Conservation (phyloP, 2,329 filamentous ascomycete species). For the Sclerotinia trifoliorum region DNA sequence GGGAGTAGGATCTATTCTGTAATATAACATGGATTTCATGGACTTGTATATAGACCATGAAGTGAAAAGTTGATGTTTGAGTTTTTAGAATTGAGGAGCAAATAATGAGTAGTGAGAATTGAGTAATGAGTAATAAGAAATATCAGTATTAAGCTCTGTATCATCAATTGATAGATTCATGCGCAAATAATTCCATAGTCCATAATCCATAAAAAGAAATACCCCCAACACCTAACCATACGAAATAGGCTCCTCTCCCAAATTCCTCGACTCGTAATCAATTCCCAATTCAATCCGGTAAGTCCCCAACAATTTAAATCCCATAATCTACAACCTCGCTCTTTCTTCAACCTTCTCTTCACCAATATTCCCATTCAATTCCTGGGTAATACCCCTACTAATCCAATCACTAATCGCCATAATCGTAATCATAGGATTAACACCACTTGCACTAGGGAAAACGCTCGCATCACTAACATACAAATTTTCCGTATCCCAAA, state of each 20-base stretch:
- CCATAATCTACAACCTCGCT: constrained; percentile 24
- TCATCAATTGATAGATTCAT: not conserved
- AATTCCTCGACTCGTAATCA: not conserved
- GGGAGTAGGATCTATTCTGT: too few relatives aligned
- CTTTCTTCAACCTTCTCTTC: not conserved
- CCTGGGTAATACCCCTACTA: constrained; percentile 54
- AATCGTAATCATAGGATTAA: constrained; percentile 78
- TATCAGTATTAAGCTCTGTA: not conserved
- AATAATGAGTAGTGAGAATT: too few relatives aligned
- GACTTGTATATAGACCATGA: too few relatives aligned
- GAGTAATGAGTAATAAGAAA: not conserved
- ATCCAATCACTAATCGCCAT: constrained; percentile 71
- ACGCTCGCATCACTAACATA: constrained; percentile 74
- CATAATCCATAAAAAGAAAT: not conserved
- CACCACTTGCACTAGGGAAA: constrained; percentile 73
- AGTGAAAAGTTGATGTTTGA: too few relatives aligned
- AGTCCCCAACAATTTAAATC: not conserved
- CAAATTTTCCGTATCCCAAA: constrained; percentile 65
- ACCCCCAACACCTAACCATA: not conserved
- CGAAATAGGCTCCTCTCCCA: not conserved
- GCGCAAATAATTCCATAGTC: not conserved
- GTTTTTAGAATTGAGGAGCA: too few relatives aligned
- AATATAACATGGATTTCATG: too few relatives aligned
- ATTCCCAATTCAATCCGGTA: not conserved
- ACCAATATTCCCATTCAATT: constrained; percentile 40